phyloP scores from a whole-genome alignment of 2,329 filamentous ascomycete species.

The Neurospora sp. region DNA sequence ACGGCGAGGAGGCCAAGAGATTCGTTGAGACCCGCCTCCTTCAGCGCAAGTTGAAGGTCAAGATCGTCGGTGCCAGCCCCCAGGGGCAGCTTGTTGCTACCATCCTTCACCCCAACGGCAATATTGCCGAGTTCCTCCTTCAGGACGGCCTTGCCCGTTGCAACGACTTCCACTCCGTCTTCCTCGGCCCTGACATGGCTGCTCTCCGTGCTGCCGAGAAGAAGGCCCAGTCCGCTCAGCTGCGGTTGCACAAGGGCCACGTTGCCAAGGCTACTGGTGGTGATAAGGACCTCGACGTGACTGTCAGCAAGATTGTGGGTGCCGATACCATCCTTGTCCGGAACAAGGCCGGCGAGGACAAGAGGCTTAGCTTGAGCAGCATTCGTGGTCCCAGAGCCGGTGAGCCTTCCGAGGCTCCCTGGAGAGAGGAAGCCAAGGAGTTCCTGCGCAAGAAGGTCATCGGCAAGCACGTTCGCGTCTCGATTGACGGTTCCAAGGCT shows the following conservation, averaged over 20 bases:
- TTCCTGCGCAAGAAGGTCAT: conserved; percentile 89
- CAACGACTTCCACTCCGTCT: conserved; percentile 89
- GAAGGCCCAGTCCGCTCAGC: conserved; percentile 63
- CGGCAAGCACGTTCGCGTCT: conserved; percentile 87
- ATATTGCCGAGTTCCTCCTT: conserved; percentile 84
- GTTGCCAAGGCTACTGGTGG: conserved; percentile 54
- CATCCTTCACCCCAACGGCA: conserved; percentile 80
- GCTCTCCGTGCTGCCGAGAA: conserved; percentile 78
- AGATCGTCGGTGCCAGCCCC: conserved; percentile 76
- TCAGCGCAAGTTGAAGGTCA: conserved; percentile 74
- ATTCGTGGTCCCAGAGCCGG: conserved; percentile 84
- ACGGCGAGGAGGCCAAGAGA: conserved; percentile 75
- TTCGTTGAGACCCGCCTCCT: conserved; percentile 82
- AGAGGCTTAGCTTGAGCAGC: conserved; percentile 85
- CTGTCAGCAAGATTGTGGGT: conserved; percentile 74
- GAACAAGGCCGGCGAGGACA: conserved; percentile 76
- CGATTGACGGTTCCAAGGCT: conserved; percentile 81
- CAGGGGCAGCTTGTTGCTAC: conserved; percentile 86
- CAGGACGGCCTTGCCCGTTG: conserved; percentile 84
- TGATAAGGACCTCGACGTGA: conserved; percentile 62
- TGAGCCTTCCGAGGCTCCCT: conserved; percentile 79
- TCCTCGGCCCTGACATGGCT: conserved; percentile 84
- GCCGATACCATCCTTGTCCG: conserved; percentile 84
- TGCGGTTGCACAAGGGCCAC: conserved; percentile 73
- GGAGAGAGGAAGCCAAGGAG: conserved; percentile 89